phyloP scores from a whole-genome alignment of 371 early-diverging fungal genomes.

The Mortierella sp. region DNA sequence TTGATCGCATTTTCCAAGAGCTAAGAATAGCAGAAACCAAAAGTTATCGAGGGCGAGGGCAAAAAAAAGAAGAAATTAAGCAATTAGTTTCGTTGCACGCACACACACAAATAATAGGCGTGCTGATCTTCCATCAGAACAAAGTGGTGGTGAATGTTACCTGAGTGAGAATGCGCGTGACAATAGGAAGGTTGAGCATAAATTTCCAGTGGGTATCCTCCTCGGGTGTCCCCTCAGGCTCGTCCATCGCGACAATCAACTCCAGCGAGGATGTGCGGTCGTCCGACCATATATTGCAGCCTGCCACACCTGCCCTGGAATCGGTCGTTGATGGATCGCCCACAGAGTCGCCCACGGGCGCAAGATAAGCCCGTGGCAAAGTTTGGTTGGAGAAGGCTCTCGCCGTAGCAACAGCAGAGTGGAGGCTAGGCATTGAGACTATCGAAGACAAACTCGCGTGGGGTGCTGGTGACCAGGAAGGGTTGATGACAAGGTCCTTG shows the following conservation, averaged over 20 bases:
- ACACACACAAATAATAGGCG: not conserved
- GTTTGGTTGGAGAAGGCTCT: not conserved
- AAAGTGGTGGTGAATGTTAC: conserved; percentile 13
- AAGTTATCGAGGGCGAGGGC: not conserved
- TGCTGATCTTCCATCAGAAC: not conserved
- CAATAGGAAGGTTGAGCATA: conserved; percentile 35
- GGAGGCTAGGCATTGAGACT: not conserved
- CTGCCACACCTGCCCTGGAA: conserved; percentile 11
- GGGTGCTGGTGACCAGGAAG: conserved; percentile 28
- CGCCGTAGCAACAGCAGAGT: not conserved
- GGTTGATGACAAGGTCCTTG: conserved; percentile 24
- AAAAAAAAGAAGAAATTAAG: not conserved
- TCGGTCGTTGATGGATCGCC: conserved; percentile 6
- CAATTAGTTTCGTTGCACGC: not conserved
- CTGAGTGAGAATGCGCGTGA: conserved; percentile 53
- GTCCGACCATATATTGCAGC: not conserved
- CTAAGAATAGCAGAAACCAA: not conserved
- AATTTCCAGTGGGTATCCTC: conserved; percentile 51
- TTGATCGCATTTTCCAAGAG: conserved; percentile 56
- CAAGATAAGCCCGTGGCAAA: not conserved
- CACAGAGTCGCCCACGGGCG: not conserved
- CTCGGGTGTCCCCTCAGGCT: conserved; percentile 22
- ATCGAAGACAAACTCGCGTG: conserved; percentile 13
- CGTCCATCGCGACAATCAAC: conserved; percentile 35
- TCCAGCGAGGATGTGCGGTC: conserved; percentile 26